Base-by-base conservation (phyloP, 2,329 filamentous ascomycete genomes). In the Ambrosiella xylebori region DNA sequence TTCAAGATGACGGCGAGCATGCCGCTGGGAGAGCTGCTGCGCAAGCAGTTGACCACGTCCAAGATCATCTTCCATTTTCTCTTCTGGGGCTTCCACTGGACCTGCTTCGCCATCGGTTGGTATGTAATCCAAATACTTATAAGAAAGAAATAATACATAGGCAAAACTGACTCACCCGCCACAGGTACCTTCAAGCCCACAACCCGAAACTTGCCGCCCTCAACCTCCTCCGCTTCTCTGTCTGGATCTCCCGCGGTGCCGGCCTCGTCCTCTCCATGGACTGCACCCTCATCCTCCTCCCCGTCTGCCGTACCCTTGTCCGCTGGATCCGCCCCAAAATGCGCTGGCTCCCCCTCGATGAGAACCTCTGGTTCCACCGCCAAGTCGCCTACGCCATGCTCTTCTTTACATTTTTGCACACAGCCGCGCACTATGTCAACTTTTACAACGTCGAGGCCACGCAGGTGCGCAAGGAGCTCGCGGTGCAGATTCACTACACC, bases 191-290 rank as follows among this genome's bases (percentile, higher is more conserved):
- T 65, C 93, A 98, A 75, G 76, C 70, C 39, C 64, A 68, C 4
- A 85, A 95, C 66, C 61, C 68, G 8, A 80, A 80, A 59, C 76
- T 98, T 36, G 84, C 84, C 4, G 79, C 79, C 47, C 77, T 98
- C 52, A 98, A 98, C 70, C 79, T 73, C 0, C 80, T 98, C 54
- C 76, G 77, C 57, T 97, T 79, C 71, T 97, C 91, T 2, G 93
- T 98, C 58, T 98, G 91, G 91, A 80, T 96, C 60, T 97, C 93
- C 36, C 82, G 93, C 76, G 93, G 91, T 68, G 91, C 93, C 57
- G 93, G 89, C 65, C 73, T 98, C 45, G 85, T 87, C 5, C 75
- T 98, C 61, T 85, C 84, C 1, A 79, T 95, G 58, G 90, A 98
- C 72, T 82, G 81, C 58, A 85, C 88, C 66, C 75, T 97, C 63